phyloP scores from a whole-genome alignment of 441 rosid genomes.

The Croton laevigatus region DNA sequence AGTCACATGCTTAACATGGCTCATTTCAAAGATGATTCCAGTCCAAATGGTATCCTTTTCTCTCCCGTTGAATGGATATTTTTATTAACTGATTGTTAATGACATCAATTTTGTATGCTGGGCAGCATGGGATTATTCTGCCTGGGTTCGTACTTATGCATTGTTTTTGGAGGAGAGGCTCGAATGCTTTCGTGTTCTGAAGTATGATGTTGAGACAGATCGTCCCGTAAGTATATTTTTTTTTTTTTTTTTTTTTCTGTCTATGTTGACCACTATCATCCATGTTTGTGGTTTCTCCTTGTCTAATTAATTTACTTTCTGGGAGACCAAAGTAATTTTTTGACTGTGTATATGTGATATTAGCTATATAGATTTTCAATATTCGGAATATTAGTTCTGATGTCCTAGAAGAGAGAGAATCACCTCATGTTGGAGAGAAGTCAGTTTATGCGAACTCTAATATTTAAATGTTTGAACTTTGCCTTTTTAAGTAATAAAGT shows the following conservation, averaged over 20 bases:
- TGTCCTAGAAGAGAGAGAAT: background rate
- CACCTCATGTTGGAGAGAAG: background rate
- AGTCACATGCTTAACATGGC: constrained; percentile 93
- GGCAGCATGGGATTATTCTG: constrained; percentile 90
- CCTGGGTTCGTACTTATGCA: constrained; percentile 91
- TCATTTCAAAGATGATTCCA: constrained; percentile 95
- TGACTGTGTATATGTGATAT: background rate
- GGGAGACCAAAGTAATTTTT: constrained; percentile 1
- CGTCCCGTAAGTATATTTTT: constrained; percentile 54
- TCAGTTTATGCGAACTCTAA: background rate
- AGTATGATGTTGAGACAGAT: constrained; percentile 83
- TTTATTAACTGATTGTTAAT: constrained; percentile 21
- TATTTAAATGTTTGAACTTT: background rate
- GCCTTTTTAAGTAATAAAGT: too few species aligned
- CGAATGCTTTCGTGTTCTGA: constrained; percentile 87
- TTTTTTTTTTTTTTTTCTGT: background rate
- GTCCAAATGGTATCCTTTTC: constrained; percentile 65
- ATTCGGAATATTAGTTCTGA: constrained; percentile 1
- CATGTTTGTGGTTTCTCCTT: constrained; percentile 3
- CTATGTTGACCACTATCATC: background rate
- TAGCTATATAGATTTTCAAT: background rate
- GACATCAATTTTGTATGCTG: constrained; percentile 28
- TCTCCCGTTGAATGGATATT: constrained; percentile 1
- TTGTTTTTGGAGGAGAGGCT: constrained; percentile 88
- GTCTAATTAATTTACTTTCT: background rate